Conservation (phyloP, 345 rosid species). For the Acer campestre region DNA sequence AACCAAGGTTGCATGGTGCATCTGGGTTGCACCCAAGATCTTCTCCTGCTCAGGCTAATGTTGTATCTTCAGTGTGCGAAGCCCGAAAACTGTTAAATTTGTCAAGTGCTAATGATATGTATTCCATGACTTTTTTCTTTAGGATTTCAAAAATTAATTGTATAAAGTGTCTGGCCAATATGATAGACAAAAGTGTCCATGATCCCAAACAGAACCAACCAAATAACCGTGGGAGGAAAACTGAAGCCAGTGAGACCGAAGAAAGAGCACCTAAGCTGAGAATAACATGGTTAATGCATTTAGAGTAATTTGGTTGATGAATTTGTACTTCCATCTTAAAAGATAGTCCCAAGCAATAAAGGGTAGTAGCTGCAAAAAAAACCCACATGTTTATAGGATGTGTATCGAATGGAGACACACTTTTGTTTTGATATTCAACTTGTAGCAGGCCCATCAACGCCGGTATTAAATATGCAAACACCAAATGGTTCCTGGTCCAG, state of each 20-base stretch:
- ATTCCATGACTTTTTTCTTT: too few relatives aligned
- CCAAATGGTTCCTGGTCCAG: not conserved
- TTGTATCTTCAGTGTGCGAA: too few relatives aligned
- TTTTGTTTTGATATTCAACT: not conserved
- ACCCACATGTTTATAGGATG: conserved; percentile 4
- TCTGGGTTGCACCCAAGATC: too few relatives aligned
- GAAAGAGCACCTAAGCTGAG: not conserved
- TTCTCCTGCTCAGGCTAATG: too few relatives aligned
- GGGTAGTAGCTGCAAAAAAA: not conserved
- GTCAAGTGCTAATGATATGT: too few relatives aligned
- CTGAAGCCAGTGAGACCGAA: not conserved
- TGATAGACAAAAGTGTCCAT: not conserved
- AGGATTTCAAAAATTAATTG: too few relatives aligned
- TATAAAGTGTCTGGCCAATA: not conserved
- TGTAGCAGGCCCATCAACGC: not conserved
- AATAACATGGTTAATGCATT: not conserved
- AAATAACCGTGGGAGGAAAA: conserved; percentile 2
- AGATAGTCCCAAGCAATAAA: not conserved
- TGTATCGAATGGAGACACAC: not conserved
- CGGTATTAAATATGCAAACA: not conserved
- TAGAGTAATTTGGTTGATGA: not conserved
- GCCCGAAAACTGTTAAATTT: too few relatives aligned
- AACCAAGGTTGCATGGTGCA: too few relatives aligned
- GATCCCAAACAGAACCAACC: not conserved
- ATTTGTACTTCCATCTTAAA: not conserved